Percentiles rank a stretch among this genome's conserved stretches.
Conservation (phyloP, 2,329 filamentous ascomycete genomes). For the Sclerotinia trifoliorum region DNA sequence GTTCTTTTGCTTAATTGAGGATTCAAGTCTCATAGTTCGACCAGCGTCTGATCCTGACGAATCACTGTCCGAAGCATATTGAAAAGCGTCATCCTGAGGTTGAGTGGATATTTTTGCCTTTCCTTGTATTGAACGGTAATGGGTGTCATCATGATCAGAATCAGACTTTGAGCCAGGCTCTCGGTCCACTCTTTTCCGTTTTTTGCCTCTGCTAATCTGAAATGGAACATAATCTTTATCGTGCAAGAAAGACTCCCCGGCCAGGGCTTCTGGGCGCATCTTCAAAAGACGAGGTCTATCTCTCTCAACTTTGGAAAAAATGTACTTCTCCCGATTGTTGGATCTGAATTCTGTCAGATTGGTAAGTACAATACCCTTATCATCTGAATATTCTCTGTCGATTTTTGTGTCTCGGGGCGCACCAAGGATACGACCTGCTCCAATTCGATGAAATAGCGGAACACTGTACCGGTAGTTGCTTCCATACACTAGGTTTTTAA, state of each 20-base stretch:
- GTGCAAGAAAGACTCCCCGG: conserved; percentile 29
- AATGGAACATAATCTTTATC: conserved; percentile 52
- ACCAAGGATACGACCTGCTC: conserved; percentile 70
- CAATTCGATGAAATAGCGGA: conserved; percentile 67
- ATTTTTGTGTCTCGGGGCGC: conserved; percentile 59
- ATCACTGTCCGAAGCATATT: conserved; percentile 48
- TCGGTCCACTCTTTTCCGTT: conserved; percentile 34
- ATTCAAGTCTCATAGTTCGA: conserved; percentile 41
- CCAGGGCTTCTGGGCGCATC: conserved; percentile 40
- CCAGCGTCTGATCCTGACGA: conserved; percentile 43
- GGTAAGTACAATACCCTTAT: conserved; percentile 51
- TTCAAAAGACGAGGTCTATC: conserved; percentile 45
- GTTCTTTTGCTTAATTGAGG: conserved; percentile 53
- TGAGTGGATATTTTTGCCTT: conserved; percentile 52
- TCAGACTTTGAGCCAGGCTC: conserved; percentile 40
- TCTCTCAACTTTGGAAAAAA: conserved; percentile 47
- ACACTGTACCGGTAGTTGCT: conserved; percentile 69
- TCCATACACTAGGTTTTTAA: conserved; percentile 72
- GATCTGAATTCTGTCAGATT: conserved; percentile 41
- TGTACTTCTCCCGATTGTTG: conserved; percentile 44
- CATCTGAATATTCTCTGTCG: conserved; percentile 55
- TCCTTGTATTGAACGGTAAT: conserved; percentile 65
- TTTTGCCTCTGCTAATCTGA: conserved; percentile 39
- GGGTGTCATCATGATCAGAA: conserved; percentile 50
- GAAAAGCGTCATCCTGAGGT: conserved; percentile 38